Percentiles rank a stretch among this genome's conserved stretches.
These are phyloP conservation scores for Nicotiana knightiana DNA, from an alignment of 257 asterid genomes.

Conservation along the genomic window DNA sequence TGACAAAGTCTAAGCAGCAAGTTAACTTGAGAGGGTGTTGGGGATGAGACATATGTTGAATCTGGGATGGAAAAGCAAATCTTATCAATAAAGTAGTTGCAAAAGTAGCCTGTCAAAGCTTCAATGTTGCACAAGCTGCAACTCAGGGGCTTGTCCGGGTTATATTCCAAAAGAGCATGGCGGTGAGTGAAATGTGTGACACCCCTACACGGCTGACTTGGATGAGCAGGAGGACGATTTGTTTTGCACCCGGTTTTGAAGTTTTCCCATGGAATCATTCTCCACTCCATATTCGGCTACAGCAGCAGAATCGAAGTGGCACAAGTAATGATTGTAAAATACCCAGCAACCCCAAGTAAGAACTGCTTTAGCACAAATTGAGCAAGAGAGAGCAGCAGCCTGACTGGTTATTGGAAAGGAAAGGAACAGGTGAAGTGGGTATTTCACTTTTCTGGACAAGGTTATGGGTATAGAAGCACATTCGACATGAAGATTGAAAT, in stretches of 20 bases:
- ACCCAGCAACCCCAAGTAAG: neutral
- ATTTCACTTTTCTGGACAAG: neutral
- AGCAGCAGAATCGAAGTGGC: neutral
- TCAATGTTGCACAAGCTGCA: neutral
- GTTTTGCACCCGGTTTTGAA: neutral
- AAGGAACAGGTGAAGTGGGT: neutral
- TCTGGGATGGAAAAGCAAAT: neutral
- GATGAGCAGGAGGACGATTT: neutral
- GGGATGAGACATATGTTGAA: neutral
- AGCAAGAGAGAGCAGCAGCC: neutral
- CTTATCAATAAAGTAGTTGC: neutral
- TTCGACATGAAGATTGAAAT: neutral
- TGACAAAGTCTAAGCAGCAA: neutral
- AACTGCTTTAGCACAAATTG: neutral
- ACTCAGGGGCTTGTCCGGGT: neutral
- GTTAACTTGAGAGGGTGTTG: neutral
- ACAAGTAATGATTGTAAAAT: neutral
- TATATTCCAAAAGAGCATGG: neutral
- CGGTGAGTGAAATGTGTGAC: neutral
- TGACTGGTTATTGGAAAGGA: neutral
- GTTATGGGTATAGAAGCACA: neutral
- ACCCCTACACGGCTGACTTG: neutral
- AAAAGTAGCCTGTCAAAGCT: neutral
- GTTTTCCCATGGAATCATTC: neutral
- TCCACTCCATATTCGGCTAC: neutral